Percentiles rank a stretch among this genome's conserved stretches.
phyloP scores from a whole-genome alignment of 2,329 filamentous ascomycete genomes.

The Aspergillus aculeatinus region DNA sequence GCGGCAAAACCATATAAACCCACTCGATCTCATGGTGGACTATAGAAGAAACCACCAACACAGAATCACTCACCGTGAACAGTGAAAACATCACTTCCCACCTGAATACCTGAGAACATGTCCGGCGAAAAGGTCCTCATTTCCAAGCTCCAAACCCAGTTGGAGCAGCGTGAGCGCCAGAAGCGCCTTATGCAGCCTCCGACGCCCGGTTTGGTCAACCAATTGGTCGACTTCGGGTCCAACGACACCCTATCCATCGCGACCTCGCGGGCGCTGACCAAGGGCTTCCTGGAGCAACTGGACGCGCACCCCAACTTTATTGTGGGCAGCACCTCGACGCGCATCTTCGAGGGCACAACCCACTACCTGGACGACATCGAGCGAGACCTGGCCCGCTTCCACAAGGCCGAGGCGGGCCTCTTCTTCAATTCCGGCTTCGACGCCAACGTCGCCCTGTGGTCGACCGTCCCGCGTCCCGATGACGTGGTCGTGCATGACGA shows the following conservation, averaged over 20 bases:
- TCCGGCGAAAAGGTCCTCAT: background rate
- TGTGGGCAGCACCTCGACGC: background rate
- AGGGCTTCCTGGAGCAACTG: background rate
- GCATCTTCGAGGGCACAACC: background rate
- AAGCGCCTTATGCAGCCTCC: background rate
- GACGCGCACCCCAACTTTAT: background rate
- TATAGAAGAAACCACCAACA: too few relatives aligned
- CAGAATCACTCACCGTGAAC: too few relatives aligned
- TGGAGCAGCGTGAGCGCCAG: background rate
- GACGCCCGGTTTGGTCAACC: background rate
- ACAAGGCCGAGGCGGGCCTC: slow-evolving; percentile 51
- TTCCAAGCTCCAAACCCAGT: background rate
- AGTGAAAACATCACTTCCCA: too few relatives aligned
- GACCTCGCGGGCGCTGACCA: background rate
- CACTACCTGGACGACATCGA: background rate
- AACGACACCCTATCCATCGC: background rate
- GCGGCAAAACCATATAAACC: too few relatives aligned
- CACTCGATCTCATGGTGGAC: too few relatives aligned
- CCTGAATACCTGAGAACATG: background rate
- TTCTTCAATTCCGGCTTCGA: slow-evolving; percentile 49
- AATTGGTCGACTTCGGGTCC: background rate
- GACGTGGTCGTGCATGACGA: slow-evolving; percentile 65
- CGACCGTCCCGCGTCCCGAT: slow-evolving; percentile 51
- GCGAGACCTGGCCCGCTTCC: slow-evolving; percentile 20
- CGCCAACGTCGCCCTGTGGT: slow-evolving; percentile 51